These are phyloP conservation scores for Calonectria leucothoes DNA, from an alignment of 2,329 filamentous ascomycete species.

Conservation along the genomic window DNA sequence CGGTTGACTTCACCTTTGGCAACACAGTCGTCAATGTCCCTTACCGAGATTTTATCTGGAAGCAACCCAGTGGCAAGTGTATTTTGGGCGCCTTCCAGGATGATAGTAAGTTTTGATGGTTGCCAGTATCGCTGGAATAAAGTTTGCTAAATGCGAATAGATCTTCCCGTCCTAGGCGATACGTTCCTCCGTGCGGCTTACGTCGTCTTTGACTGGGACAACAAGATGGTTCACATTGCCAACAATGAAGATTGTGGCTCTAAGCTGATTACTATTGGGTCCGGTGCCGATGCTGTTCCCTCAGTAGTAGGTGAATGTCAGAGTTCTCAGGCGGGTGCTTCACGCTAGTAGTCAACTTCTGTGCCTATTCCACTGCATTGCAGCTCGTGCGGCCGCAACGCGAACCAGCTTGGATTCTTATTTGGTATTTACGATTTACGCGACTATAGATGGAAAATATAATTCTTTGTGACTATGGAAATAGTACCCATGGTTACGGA, in stretches of 20 bases:
- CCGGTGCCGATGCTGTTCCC: conserved; percentile 52
- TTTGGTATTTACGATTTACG: no score
- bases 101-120: conserved; percentile 34
- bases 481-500: no score
- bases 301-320: conserved; percentile 46
- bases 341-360: conserved; percentile 27
- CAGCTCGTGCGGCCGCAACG: no score
- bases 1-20: conserved; percentile 61
- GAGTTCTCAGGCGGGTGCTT: conserved; percentile 25
- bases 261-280: conserved; percentile 50
- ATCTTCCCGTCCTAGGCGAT: conserved; percentile 55
- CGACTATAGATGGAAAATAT: no score
- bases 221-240: conserved; percentile 51
- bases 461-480: no score
- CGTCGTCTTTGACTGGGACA: conserved; percentile 56
- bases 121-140: rapidly evolving
- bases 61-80: conserved; percentile 45
- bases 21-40: conserved; percentile 57
- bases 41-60: conserved; percentile 60
- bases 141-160: conserved; percentile 5
- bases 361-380: not conserved
- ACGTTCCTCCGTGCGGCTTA: conserved; percentile 59
- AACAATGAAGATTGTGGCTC: conserved; percentile 53
- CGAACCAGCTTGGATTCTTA: no score
- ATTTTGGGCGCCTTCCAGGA: conserved; percentile 60